Base-by-base conservation (phyloP, 2,329 filamentous ascomycete genomes). In the Colletotrichum tropicale region DNA sequence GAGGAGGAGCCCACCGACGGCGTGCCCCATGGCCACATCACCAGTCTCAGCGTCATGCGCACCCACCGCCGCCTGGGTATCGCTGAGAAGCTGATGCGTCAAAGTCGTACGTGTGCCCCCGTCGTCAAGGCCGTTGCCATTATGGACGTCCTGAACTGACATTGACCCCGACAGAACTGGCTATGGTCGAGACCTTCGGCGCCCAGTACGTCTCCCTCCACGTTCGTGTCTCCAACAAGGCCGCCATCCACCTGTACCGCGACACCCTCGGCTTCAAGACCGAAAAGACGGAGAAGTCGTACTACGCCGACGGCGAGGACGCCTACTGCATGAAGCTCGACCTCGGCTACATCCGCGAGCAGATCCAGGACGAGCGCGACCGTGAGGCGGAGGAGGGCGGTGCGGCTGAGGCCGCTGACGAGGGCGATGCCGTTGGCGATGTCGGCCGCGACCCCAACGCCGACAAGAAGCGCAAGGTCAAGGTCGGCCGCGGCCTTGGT, bases 251-350 rank as follows among this genome's bases (percentile, higher is more conserved):
- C 81, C 91, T 99, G 26, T 99, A 99, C 91, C 93, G 95, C 80
- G 94, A 98, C 83, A 98, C 96, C 0, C 92, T 98, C 1, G 93
- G 95, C 70, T 98, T 98, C 89, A 91, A 93, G 83, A 94, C 95
- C 79, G 95, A 97, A 78, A 97, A 96, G 88, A 92, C 94, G 13
- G 95, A 98, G 86, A 84, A 91, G 65, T 97, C 96, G 87, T 98
- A 98, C 90, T 99, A 99, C 84, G 97, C 97, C 74, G 97, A 99
- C 84, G 96, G 96, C 76, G 97, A 99, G 87, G 95, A 99, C 87
- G 97, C 97, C 48, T 98, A 93, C 83, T 94, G 93, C 82, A 99
- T 99, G 97, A 93, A 93, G 77, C 94, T 98, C 84, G 94, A 98
- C 81, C 90, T 99, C 58, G 87, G 90, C 75, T 88, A 89, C 78